Evolutionary conservation across 768 basidiomycete genomes (phyloP).

Genomic region (Daedaleopsis nitida): DNA sequence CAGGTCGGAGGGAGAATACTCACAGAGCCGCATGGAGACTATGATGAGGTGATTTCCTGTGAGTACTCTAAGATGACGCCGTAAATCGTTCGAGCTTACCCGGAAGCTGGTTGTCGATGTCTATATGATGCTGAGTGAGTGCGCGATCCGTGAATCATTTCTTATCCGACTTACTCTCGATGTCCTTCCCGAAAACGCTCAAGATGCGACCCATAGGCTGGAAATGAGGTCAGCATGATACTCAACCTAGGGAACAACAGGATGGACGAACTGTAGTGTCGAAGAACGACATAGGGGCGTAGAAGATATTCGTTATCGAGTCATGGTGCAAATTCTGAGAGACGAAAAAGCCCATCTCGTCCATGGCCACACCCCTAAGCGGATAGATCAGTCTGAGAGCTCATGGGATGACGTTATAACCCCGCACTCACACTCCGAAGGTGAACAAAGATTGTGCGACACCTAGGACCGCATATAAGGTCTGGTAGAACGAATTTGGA

Average conservation of each 20-base stretch:
- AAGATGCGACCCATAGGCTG: slow-evolving; percentile 61
- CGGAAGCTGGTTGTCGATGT: slow-evolving; percentile 61
- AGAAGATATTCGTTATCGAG: slow-evolving; percentile 58
- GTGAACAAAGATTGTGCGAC: slow-evolving; percentile 59
- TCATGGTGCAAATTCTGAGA: slow-evolving; percentile 64
- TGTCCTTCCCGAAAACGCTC: slow-evolving; percentile 66
- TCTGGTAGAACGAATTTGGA: slow-evolving; percentile 63
- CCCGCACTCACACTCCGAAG: slow-evolving; percentile 49
- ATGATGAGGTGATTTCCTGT: neutral
- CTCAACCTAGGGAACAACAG: neutral
- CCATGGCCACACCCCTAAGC: slow-evolving; percentile 52
- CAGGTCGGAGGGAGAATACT: slow-evolving; percentile 25
- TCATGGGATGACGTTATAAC: too few species aligned
- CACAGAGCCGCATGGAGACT: slow-evolving; percentile 63
- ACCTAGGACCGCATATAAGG: slow-evolving; percentile 62
- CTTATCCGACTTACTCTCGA: slow-evolving; percentile 49
- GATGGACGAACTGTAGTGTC: slow-evolving; percentile 55
- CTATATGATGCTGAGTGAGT: slow-evolving; percentile 28
- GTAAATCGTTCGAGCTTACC: slow-evolving; percentile 35
- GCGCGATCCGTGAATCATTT: neutral
- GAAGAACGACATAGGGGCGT: slow-evolving; percentile 78
- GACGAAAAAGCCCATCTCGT: slow-evolving; percentile 58
- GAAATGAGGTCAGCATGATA: neutral
- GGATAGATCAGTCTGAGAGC: too few species aligned
- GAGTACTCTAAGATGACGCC: neutral